These are phyloP conservation scores for Zygosaccharomyces kombuchaensis DNA, from an alignment of 805 yeast species.

Conservation along the genomic window DNA sequence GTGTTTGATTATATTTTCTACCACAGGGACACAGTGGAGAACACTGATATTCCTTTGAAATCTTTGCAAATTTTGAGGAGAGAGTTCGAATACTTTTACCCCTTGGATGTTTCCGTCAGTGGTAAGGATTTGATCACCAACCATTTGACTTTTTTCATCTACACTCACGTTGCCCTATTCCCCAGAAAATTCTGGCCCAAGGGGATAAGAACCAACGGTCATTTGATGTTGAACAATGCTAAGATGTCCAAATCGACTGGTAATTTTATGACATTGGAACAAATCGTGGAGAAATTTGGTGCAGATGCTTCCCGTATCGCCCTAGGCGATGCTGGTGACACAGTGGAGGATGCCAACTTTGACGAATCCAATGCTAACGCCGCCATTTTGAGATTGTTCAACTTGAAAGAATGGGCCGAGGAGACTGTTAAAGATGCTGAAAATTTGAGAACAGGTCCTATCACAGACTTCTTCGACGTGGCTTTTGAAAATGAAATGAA, in stretches of 20 bases:
- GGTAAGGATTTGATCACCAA: conserved; percentile 98
- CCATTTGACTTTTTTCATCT: conserved; percentile 93
- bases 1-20: conserved; percentile 89
- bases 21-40: conserved; percentile 54
- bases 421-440: conserved; percentile 53
- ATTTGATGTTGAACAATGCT: conserved; percentile 88
- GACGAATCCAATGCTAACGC: conserved; percentile 97
- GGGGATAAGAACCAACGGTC: conserved; percentile 94
- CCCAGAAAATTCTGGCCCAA: conserved; percentile 88
- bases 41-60: conserved; percentile 57
- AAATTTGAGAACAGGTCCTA: conserved; percentile 50
- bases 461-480: conserved; percentile 66
- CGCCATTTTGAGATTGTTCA: conserved; percentile 88
- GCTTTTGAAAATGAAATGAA: conserved; percentile 96
- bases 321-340: conserved; percentile 96
- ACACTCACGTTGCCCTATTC: conserved; percentile 89
- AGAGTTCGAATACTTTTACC: conserved; percentile 96
- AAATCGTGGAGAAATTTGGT: conserved; percentile 84
- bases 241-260: conserved; percentile 99
- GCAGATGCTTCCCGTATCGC: conserved; percentile 98
- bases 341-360: conserved; percentile 95
- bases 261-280: conserved; percentile 86
- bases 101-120: conserved; percentile 84
- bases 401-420: conserved; percentile 94
- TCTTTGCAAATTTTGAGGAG: conserved; percentile 73